These are phyloP conservation scores for Solanum hybrid DNA, from an alignment of 305 asterid genomes.

Conservation along the genomic window DNA sequence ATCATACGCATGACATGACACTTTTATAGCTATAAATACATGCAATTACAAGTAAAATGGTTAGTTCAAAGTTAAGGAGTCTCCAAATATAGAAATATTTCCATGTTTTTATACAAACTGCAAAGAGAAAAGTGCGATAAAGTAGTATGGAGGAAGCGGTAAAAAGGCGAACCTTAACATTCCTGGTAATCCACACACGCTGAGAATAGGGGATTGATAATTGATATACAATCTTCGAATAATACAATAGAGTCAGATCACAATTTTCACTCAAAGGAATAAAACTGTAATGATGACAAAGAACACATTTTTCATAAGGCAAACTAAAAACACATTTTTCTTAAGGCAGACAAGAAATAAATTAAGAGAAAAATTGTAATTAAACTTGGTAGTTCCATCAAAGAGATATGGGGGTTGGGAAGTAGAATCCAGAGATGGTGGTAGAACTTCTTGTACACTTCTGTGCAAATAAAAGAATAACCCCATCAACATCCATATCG, in stretches of 20 bases:
- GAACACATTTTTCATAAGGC: neutral
- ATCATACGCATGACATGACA: too few species aligned
- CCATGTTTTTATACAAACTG: too few species aligned
- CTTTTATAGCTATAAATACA: too few species aligned
- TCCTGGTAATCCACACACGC: neutral
- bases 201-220: neutral
- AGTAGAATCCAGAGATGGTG: neutral
- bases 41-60: too few species aligned
- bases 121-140: too few species aligned
- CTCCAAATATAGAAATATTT: too few species aligned
- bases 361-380: too few species aligned
- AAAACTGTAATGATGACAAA: neutral
- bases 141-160: neutral
- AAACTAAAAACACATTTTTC: neutral
- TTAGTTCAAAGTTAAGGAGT: too few species aligned
- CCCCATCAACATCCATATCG: too few species aligned
- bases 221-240: constrained; percentile 28
- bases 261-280: neutral
- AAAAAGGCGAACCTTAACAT: neutral
- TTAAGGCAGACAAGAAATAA: neutral
- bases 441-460: too few species aligned
- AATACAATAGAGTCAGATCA: neutral
- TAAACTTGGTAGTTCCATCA: constrained; percentile 61
- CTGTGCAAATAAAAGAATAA: too few species aligned
- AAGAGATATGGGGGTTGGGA: constrained; percentile 62